These are phyloP conservation scores for Phytophthora pinifolia DNA, from an alignment of 352 stramenopile genomes.

Conservation along the genomic window DNA sequence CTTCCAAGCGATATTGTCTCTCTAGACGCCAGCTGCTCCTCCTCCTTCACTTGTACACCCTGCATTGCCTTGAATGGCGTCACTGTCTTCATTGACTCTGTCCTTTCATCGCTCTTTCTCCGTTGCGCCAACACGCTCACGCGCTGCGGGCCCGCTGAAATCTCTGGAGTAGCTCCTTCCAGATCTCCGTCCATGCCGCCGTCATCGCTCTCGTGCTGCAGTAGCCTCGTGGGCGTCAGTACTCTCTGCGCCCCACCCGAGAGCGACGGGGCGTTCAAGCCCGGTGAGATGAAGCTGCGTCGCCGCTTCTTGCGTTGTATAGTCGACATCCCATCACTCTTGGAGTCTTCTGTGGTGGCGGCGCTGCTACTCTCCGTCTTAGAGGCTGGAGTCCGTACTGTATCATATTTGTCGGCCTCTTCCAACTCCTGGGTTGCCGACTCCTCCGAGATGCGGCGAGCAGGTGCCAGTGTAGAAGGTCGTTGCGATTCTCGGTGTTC, in stretches of 20 bases:
- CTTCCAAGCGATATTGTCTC: slow-evolving; percentile 30
- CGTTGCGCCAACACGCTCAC: slow-evolving; percentile 23
- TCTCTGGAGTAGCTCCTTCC: slow-evolving; percentile 21
- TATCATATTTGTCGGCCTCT: slow-evolving; percentile 1
- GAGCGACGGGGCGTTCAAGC: slow-evolving; percentile 41
- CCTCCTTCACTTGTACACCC: slow-evolving; percentile 8
- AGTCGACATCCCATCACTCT: not conserved
- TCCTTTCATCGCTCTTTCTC: slow-evolving; percentile 16
- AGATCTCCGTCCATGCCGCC: slow-evolving; percentile 30
- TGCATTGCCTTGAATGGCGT: slow-evolving; percentile 3
- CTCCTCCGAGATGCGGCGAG: slow-evolving; percentile 7
- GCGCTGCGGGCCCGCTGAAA: slow-evolving; percentile 21
- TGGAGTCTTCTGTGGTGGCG: slow-evolving; percentile 1
- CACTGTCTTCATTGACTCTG: not conserved
- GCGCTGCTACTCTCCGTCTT: slow-evolving; percentile 1
- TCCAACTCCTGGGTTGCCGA: slow-evolving; percentile 15
- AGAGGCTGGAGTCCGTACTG: slow-evolving; percentile 17
- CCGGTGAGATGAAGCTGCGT: slow-evolving; percentile 56
- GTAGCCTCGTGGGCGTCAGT: slow-evolving; percentile 43
- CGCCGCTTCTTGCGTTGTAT: slow-evolving; percentile 39
- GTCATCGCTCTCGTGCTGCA: slow-evolving; percentile 30
- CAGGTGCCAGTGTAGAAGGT: not conserved
- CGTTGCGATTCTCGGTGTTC: not conserved
- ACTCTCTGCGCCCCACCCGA: slow-evolving; percentile 60
- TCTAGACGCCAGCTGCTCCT: slow-evolving; percentile 7